Conservation (phyloP, 1,284 basidiomycete species). For the Apiotrichum gamsii region DNA sequence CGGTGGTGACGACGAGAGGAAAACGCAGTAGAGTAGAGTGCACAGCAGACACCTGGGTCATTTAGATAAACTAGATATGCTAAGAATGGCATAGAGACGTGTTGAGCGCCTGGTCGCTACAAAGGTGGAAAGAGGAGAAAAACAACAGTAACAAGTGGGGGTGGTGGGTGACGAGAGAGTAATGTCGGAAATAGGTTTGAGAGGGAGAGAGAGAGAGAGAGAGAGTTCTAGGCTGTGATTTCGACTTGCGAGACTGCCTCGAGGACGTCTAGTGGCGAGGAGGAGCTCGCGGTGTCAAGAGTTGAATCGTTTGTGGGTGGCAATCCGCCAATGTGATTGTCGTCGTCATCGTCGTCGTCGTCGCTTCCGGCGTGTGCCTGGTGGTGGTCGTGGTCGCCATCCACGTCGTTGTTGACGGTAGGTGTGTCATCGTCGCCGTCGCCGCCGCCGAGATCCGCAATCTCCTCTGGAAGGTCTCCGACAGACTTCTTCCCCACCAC, state of each 20-base stretch:
- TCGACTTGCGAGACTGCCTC: too few relatives aligned
- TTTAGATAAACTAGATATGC: background rate
- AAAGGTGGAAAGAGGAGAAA: background rate
- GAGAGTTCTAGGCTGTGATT: background rate
- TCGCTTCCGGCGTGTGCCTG: background rate
- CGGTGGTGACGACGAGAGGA: background rate
- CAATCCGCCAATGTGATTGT: background rate
- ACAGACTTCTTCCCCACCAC: too few relatives aligned
- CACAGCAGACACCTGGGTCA: background rate
- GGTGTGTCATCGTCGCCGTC: constrained; percentile 1
- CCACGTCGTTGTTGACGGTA: constrained; percentile 2
- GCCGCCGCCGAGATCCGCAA: background rate
- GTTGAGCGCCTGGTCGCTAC: background rate
- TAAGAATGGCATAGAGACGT: constrained; percentile 3
- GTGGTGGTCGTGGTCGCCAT: background rate
- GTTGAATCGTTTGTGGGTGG: background rate
- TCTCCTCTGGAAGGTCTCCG: too few relatives aligned
- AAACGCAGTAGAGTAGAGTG: constrained; percentile 5
- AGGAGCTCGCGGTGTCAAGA: background rate
- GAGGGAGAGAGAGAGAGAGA: background rate
- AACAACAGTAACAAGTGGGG: background rate
- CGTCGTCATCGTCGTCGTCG: background rate
- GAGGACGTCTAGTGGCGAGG: background rate
- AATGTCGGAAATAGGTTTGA: background rate
- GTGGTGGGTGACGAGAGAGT: background rate